These are phyloP conservation scores for Haematococcus sp. DNA, from an alignment of 139 green algal species.

Conservation along the genomic window DNA sequence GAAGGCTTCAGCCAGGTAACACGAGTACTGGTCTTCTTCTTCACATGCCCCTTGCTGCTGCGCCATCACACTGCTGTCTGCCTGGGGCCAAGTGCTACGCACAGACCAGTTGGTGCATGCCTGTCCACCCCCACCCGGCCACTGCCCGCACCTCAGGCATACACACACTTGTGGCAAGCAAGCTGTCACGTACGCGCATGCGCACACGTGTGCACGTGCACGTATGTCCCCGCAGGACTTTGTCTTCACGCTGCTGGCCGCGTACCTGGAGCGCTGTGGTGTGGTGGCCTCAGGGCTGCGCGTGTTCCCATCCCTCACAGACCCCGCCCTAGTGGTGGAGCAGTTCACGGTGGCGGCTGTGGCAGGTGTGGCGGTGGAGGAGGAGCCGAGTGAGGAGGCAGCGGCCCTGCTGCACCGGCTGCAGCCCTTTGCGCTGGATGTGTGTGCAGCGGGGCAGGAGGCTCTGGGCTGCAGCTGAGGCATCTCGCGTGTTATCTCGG, in stretches of 20 bases:
- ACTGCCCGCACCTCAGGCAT: too few relatives aligned
- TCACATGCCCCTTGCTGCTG: too few relatives aligned
- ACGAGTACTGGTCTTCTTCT: background rate
- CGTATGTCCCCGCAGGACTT: conserved; percentile 6
- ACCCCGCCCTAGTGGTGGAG: background rate
- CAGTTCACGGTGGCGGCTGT: background rate
- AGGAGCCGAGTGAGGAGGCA: background rate
- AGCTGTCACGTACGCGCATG: too few relatives aligned
- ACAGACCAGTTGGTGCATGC: too few relatives aligned
- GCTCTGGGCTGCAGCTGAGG: too few relatives aligned
- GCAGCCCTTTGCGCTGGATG: background rate
- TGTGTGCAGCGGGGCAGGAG: too few relatives aligned
- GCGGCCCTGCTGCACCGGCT: background rate
- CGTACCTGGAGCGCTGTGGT: conserved; percentile 4
- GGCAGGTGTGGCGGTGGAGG: background rate
- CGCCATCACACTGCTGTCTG: too few relatives aligned
- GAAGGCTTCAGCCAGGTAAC: conserved; percentile 17
- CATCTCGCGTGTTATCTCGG: too few relatives aligned
- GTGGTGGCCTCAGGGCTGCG: background rate
- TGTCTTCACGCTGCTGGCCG: background rate
- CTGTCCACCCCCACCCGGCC: too few relatives aligned
- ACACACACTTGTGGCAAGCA: too few relatives aligned
- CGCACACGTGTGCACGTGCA: too few relatives aligned
- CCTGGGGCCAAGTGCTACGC: too few relatives aligned
- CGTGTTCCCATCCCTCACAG: background rate